These are phyloP conservation scores for Hirsutella minnesotensis DNA, from an alignment of 2,329 filamentous ascomycete genomes.

Conservation along the genomic window DNA sequence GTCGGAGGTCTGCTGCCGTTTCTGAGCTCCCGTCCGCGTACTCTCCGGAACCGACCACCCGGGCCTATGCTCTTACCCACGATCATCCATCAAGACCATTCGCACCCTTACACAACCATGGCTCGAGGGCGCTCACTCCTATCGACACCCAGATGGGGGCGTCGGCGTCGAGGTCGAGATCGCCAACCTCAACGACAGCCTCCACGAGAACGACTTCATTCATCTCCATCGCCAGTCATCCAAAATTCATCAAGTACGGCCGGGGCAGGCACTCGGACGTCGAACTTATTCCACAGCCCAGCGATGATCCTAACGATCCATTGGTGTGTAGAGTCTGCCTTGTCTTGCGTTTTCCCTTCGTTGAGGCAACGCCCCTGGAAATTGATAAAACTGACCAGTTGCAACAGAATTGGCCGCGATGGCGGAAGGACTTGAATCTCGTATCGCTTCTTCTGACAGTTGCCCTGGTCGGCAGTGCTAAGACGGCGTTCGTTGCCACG, in stretches of 20 bases:
- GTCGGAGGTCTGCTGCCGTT: not conserved
- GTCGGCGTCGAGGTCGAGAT: not conserved
- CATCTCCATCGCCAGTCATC: conserved; percentile 6
- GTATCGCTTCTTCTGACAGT: conserved; percentile 33
- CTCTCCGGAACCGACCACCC: not conserved
- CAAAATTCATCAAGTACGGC: conserved; percentile 33
- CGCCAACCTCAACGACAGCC: conserved; percentile 4
- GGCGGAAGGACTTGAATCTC: conserved; percentile 40
- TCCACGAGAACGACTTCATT: conserved; percentile 6
- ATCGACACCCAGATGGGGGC: not conserved
- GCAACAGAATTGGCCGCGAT: conserved; percentile 40
- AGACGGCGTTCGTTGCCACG: conserved; percentile 40
- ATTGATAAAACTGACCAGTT: not conserved
- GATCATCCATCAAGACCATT: not conserved
- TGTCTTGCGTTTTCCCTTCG: not conserved
- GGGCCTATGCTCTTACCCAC: not conserved
- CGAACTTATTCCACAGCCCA: conserved; percentile 43
- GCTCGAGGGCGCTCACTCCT: not conserved
- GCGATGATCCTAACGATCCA: conserved; percentile 40
- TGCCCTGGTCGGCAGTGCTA: conserved; percentile 36
- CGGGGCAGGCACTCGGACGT: conserved; percentile 27
- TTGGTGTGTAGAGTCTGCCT: conserved; percentile 27
- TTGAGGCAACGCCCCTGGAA: not conserved
- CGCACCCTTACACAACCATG: too few relatives aligned
- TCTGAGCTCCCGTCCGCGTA: not conserved